A percentile compares a stretch with the other conserved stretches of the same genome.
phyloP scores from a whole-genome alignment of 805 yeast species.

The Blastobotrys peoriensis region DNA sequence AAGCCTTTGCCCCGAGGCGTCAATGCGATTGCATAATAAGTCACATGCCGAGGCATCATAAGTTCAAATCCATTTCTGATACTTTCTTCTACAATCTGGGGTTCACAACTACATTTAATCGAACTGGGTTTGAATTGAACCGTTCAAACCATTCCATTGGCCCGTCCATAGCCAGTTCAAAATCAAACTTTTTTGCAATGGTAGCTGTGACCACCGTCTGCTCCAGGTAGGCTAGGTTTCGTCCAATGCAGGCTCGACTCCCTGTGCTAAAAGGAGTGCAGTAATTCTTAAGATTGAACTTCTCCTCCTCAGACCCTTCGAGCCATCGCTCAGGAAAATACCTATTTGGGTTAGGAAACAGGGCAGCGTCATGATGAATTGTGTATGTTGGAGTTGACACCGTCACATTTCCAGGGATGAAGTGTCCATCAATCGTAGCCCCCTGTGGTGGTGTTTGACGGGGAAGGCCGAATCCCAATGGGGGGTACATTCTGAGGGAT shows the following conservation, averaged over 20 bases:
- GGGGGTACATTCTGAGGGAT: background rate
- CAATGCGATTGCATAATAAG: too few species aligned
- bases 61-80: too few species aligned
- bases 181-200: background rate
- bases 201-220: background rate
- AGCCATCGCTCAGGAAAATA: background rate
- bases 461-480: background rate
- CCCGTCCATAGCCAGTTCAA: background rate
- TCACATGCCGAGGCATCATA: too few species aligned
- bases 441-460: background rate
- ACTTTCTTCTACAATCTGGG: too few species aligned
- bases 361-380: background rate
- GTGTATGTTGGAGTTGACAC: background rate
- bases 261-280: background rate
- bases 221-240: background rate
- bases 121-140: background rate
- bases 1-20: too few species aligned
- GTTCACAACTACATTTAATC: too few species aligned
- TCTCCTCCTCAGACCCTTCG: background rate
- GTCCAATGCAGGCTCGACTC: background rate
- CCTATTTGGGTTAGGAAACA: background rate
- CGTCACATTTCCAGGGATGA: background rate
- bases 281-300: background rate
- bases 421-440: background rate
- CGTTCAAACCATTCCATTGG: background rate